These are phyloP conservation scores for Podospora comata DNA, from an alignment of 495 filamentous ascomycete genomes.

Conservation along the genomic window DNA sequence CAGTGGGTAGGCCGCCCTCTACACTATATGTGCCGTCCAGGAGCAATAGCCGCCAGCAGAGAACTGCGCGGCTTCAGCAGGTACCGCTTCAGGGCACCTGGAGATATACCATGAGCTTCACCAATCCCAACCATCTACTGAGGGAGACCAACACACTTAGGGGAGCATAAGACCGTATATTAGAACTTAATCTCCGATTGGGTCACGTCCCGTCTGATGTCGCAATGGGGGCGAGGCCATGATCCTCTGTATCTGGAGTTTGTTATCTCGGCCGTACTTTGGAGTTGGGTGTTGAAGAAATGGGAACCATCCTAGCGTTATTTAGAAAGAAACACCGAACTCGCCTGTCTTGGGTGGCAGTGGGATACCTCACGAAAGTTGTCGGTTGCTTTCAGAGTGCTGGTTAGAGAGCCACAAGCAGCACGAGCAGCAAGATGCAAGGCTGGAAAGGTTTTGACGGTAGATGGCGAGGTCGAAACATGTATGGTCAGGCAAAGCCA, in stretches of 20 bases:
- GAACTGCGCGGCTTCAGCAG: background rate
- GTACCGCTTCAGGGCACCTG: background rate
- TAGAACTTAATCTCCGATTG: conserved; percentile 19
- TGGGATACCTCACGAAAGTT: background rate
- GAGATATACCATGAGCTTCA: background rate
- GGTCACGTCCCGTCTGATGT: conserved; percentile 2
- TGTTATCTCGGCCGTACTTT: conserved; percentile 4
- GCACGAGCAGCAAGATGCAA: background rate
- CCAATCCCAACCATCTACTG: background rate
- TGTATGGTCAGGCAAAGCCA: background rate
- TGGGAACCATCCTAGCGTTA: background rate
- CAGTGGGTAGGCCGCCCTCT: background rate
- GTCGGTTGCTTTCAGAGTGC: too few species aligned
- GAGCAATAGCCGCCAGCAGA: background rate
- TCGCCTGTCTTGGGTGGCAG: background rate
- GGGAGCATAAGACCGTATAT: conserved; percentile 14
- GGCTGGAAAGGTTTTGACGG: too few species aligned
- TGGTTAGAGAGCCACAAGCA: background rate
- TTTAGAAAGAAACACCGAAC: background rate
- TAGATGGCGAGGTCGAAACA: background rate
- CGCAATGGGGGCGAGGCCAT: conserved; percentile 8
- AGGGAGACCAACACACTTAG: background rate
- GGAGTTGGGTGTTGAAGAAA: background rate
- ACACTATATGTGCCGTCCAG: background rate
- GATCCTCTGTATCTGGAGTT: background rate